Evolutionary conservation across 495 filamentous ascomycete species (phyloP).

Genomic region (Hypoxylon cercidicola): DNA sequence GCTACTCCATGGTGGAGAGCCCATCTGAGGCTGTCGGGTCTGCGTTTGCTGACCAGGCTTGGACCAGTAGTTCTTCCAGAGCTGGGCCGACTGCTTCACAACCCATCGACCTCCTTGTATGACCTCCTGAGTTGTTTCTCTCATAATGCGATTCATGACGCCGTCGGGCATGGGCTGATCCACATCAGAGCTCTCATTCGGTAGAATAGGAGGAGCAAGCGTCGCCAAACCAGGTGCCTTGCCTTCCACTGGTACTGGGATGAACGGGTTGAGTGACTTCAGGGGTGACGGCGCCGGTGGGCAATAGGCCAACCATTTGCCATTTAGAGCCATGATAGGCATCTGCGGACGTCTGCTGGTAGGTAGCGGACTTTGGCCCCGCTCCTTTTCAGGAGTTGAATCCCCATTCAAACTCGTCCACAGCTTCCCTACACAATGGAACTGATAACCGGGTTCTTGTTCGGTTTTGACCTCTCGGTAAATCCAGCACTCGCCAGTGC

Average conservation of each 20-base stretch:
- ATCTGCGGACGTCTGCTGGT: constrained; percentile 57
- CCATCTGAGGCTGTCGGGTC: constrained; percentile 52
- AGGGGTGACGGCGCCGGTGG: constrained; percentile 77
- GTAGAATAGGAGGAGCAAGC: constrained; percentile 77
- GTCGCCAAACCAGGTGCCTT: constrained; percentile 74
- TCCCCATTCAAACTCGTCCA: constrained; percentile 83
- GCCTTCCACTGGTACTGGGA: constrained; percentile 57
- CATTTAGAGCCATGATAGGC: constrained; percentile 78
- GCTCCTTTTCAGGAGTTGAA: constrained; percentile 57
- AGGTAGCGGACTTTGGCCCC: constrained; percentile 48
- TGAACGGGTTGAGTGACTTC: constrained; percentile 71
- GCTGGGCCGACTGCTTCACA: constrained; percentile 83
- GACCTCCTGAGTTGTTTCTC: constrained; percentile 90
- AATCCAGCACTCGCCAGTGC: constrained; percentile 86
- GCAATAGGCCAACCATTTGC: constrained; percentile 86
- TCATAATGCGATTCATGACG: constrained; percentile 83
- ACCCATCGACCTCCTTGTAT: constrained; percentile 89
- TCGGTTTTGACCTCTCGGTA: constrained; percentile 60
- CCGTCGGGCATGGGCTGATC: constrained; percentile 84
- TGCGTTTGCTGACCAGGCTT: constrained; percentile 56
- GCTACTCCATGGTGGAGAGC: constrained; percentile 55
- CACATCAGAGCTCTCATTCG: constrained; percentile 76
- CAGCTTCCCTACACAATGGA: constrained; percentile 78
- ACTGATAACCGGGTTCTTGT: constrained; percentile 54
- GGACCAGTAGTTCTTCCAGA: constrained; percentile 91